A percentile compares a stretch with the other conserved stretches of the same genome.
These are phyloP conservation scores for Pestalotiopsis sp. DNA, from an alignment of 2,329 filamentous ascomycete species.

Conservation along the genomic window DNA sequence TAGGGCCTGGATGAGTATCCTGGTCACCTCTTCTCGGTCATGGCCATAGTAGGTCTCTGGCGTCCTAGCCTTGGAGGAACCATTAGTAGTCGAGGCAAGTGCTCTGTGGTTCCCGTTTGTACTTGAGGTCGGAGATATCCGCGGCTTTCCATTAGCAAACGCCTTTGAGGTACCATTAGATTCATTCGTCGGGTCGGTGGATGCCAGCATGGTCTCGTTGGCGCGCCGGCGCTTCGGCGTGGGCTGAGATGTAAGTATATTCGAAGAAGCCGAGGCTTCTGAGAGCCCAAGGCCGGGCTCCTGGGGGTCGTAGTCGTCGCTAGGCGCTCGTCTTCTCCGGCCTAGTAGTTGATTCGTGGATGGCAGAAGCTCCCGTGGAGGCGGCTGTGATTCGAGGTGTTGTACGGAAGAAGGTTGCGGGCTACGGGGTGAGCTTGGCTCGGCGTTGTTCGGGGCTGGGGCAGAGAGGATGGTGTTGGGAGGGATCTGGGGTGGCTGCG, in stretches of 20 bases:
- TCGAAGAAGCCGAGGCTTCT: slow-evolving; percentile 26
- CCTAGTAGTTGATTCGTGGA: slow-evolving; percentile 49
- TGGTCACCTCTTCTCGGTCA: slow-evolving; percentile 88
- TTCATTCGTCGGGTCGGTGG: slow-evolving; percentile 51
- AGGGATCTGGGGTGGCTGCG: slow-evolving; percentile 54
- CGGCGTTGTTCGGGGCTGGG: slow-evolving; percentile 29
- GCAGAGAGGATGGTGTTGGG: slow-evolving; percentile 49
- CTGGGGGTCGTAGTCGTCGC: slow-evolving; percentile 36
- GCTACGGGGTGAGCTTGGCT: slow-evolving; percentile 23
- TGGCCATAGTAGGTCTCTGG: slow-evolving; percentile 73
- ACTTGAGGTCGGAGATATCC: slow-evolving; percentile 39
- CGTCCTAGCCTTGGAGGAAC: slow-evolving; percentile 45
- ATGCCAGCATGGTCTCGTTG: slow-evolving; percentile 64
- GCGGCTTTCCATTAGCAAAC: slow-evolving; percentile 59
- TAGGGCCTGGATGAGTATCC: slow-evolving; percentile 89
- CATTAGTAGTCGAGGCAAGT: slow-evolving; percentile 52
- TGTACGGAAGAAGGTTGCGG: slow-evolving; percentile 20
- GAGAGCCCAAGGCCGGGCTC: slow-evolving; percentile 22
- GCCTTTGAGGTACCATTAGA: slow-evolving; percentile 58
- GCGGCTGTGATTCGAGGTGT: slow-evolving; percentile 21
- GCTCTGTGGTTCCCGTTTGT: slow-evolving; percentile 53
- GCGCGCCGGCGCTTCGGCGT: slow-evolving; percentile 63
- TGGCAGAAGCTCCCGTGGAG: slow-evolving; percentile 18
- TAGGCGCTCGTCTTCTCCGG: slow-evolving; percentile 55
- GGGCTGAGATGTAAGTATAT: slow-evolving; percentile 27